These are phyloP conservation scores for Odonthalia washingtoniensis DNA, from an alignment of 31 red algal genomes.

Conservation along the genomic window DNA sequence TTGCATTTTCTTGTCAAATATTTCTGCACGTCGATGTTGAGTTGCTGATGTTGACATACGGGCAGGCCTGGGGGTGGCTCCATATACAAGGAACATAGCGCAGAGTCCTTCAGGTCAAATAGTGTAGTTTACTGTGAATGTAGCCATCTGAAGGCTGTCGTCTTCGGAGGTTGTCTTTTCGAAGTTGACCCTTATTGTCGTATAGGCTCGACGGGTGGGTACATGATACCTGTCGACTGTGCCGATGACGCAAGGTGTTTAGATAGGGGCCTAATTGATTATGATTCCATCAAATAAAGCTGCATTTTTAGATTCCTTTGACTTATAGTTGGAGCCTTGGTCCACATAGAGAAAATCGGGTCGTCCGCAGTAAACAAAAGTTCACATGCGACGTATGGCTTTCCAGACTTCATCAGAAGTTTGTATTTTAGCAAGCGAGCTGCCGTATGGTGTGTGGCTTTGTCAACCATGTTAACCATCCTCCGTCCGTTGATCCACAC, in stretches of 20 bases:
- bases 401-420: slow-evolving; percentile 30
- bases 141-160: slow-evolving; percentile 26
- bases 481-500: too few species aligned
- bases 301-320: slow-evolving; percentile 12
- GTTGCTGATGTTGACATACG: too few species aligned
- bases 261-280: background rate
- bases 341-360: slow-evolving; percentile 39
- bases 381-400: slow-evolving; percentile 22
- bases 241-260: slow-evolving; percentile 21
- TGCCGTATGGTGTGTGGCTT: slow-evolving; percentile 35
- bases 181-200: slow-evolving; percentile 2
- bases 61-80: too few species aligned
- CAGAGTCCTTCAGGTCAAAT: slow-evolving; percentile 44
- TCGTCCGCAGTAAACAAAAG: slow-evolving; percentile 7
- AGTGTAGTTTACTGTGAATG: slow-evolving; percentile 10
- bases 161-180: background rate
- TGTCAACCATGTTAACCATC: slow-evolving; percentile 36
- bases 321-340: slow-evolving; percentile 48
- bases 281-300: slow-evolving; percentile 2
- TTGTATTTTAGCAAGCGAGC: slow-evolving; percentile 5
- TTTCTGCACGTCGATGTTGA: too few species aligned
- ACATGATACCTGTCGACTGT: slow-evolving; percentile 36
- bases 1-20: too few species aligned
- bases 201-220: slow-evolving; percentile 13
- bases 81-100: background rate